Percentiles rank a stretch among this genome's conserved stretches.
phyloP scores from a whole-genome alignment of 345 rosid genomes.

The Acer campestre region DNA sequence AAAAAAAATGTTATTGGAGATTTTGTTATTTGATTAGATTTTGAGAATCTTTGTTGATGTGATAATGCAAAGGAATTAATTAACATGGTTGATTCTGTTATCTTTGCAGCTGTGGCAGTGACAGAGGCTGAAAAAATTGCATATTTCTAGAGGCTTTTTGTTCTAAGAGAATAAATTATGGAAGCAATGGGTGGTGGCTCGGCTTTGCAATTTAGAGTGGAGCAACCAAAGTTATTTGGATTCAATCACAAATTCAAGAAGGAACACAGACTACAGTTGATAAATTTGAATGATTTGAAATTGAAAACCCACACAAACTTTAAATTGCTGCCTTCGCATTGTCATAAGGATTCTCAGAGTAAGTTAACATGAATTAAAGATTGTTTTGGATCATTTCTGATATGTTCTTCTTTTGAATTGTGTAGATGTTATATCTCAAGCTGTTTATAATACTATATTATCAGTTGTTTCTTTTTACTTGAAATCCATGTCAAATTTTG shows the following conservation, averaged over 20 bases:
- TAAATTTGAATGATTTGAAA: background rate
- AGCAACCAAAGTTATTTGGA: background rate
- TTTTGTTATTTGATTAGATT: too few relatives aligned
- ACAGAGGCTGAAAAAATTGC: too few relatives aligned
- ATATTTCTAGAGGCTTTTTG: background rate
- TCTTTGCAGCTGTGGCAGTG: too few relatives aligned
- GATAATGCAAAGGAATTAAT: too few relatives aligned
- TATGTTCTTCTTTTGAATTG: too few relatives aligned
- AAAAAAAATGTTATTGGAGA: too few relatives aligned
- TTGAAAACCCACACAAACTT: background rate
- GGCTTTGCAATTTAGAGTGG: constrained; percentile 7
- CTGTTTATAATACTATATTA: background rate
- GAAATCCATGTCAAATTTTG: background rate
- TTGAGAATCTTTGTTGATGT: too few relatives aligned
- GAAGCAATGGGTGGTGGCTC: background rate
- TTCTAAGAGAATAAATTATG: background rate
- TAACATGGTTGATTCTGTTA: too few relatives aligned
- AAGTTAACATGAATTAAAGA: background rate
- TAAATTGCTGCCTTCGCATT: background rate
- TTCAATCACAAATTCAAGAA: constrained; percentile 1
- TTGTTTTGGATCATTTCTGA: background rate
- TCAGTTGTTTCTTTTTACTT: background rate
- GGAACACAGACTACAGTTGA: background rate
- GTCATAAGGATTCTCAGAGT: constrained; percentile 10
- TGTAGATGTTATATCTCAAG: background rate